Evolutionary conservation across 2,329 filamentous ascomycete species (phyloP).

Genomic region (Trichoderma guizhouense): DNA sequence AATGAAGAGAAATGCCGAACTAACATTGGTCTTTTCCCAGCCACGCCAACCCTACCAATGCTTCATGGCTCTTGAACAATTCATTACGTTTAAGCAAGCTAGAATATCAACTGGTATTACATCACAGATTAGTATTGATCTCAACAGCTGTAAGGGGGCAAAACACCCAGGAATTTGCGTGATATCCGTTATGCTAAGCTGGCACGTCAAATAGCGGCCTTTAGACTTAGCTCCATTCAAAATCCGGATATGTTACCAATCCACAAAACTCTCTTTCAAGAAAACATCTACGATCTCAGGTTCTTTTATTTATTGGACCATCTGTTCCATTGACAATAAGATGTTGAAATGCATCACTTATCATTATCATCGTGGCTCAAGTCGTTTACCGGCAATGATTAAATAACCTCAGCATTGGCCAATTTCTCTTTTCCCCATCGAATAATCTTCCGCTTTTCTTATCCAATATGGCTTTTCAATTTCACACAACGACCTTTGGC

Average conservation of each 20-base stretch:
- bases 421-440: background rate
- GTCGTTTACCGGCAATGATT: background rate
- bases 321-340: background rate
- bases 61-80: background rate
- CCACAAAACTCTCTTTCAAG: background rate
- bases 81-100: background rate
- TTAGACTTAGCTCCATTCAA: background rate
- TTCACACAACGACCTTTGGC: background rate
- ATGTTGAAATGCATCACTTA: background rate
- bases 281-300: background rate
- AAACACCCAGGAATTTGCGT: background rate
- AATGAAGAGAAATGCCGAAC: background rate
- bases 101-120: background rate
- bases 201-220: background rate
- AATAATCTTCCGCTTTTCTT: background rate
- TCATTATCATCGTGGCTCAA: background rate
- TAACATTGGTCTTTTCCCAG: background rate
- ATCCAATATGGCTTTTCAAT: background rate
- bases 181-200: background rate
- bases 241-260: background rate
- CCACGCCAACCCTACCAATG: background rate
- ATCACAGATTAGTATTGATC: background rate
- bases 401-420: background rate
- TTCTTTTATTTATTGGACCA: background rate
- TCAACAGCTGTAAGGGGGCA: background rate